These are phyloP conservation scores for Amanita rimosa DNA, from an alignment of 768 basidiomycete species.

Conservation along the genomic window DNA sequence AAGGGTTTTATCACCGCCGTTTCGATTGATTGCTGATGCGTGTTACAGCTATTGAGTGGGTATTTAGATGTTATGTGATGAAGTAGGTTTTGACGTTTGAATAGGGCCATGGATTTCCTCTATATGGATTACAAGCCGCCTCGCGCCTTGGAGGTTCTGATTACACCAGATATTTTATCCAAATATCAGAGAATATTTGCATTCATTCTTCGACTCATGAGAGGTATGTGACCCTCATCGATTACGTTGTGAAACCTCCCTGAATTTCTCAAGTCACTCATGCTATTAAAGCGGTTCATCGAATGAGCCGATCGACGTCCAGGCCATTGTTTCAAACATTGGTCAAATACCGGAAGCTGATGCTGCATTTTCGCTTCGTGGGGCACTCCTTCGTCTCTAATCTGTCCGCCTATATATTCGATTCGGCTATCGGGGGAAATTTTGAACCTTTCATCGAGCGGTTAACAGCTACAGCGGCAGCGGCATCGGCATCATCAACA, in stretches of 20 bases:
- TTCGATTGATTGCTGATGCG: constrained; percentile 16
- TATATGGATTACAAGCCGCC: constrained; percentile 90
- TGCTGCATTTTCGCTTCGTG: constrained; percentile 65
- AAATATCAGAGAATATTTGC: constrained; percentile 84
- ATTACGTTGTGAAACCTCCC: neutral
- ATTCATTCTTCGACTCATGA: constrained; percentile 64
- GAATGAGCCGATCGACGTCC: constrained; percentile 37
- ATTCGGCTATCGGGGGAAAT: constrained; percentile 71
- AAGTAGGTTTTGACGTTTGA: constrained; percentile 7
- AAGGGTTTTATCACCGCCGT: constrained; percentile 20
- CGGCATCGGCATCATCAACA: constrained; percentile 1
- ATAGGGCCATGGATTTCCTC: constrained; percentile 78
- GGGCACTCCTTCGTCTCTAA: constrained; percentile 58
- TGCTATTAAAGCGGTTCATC: constrained; percentile 52
- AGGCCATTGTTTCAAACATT: constrained; percentile 50
- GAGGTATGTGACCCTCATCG: constrained; percentile 37
- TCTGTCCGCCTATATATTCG: constrained; percentile 65
- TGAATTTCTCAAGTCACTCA: constrained; percentile 41
- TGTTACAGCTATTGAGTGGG: constrained; percentile 31
- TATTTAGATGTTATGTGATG: neutral
- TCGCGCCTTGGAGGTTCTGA: constrained; percentile 58
- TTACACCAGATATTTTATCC: constrained; percentile 59
- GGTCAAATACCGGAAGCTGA: constrained; percentile 34
- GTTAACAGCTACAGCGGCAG: constrained; percentile 16
- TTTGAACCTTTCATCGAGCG: constrained; percentile 57